Evolutionary conservation across 2,329 filamentous ascomycete genomes (phyloP), one percentile per base, ranked within the genome.

Genomic region (Neocucurbitaria cava): DNA sequence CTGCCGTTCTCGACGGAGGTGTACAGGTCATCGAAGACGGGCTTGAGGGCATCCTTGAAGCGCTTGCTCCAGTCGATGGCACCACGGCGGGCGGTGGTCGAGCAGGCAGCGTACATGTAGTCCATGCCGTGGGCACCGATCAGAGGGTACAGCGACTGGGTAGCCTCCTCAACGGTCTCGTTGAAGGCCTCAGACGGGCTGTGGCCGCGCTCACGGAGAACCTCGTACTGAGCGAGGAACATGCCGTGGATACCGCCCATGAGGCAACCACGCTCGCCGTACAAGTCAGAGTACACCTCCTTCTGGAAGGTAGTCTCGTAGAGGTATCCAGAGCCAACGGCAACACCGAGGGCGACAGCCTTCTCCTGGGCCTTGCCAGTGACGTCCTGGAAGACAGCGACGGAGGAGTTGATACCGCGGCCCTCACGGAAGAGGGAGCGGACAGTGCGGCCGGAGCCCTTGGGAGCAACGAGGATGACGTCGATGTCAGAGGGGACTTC

Each of bases 271-370:
- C 95, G 93, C 90, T 99, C 95, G 81, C 95, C 95, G 86, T 99
- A 99, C 69, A 99, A 89, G 83, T 98, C 95, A 62, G 92, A 97
- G 90, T 96, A 96, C 78, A 99, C 95, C 85, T 99, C 95, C 90
- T 99, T 99, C 88, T 99, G 90, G 77, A 99, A 99, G 78, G 95
- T 99, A 77, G 95, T 99, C 90, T 98, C 91, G 88, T 99, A 99
- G 72, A 99, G 91, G 87, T 99, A 99, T 76, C 95, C 95, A 74
- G 89, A 92, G 79, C 94, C 95, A 77, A 99, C 90, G 77, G 94
- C 95, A 64, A 98, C 94, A 84, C 95, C 95, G 72, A 99, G 88
- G 70, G 95, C 95, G 73, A 96, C 83, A 72, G 95, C 95, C 87
- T 94, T 96, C 88, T 99, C 95, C 85, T 98, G 88, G 76, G 95